These are phyloP conservation scores for Trametes sp. DNA, from an alignment of 1,284 basidiomycete genomes.

Conservation along the genomic window DNA sequence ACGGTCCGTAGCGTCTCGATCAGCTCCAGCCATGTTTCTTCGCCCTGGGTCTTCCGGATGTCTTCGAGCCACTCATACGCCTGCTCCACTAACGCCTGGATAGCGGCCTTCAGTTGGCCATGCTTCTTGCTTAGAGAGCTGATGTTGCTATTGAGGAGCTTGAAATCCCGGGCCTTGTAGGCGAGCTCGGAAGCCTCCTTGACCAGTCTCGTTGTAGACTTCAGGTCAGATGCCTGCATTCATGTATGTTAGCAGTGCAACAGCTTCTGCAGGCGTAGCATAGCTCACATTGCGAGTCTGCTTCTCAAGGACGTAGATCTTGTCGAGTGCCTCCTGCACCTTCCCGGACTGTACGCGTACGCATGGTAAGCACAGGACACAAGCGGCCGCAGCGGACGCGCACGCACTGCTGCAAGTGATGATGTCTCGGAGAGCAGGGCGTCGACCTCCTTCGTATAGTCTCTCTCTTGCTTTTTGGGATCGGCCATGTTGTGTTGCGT, in stretches of 20 bases:
- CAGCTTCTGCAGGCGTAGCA: neutral
- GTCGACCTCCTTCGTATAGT: constrained; percentile 77
- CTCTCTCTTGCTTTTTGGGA: constrained; percentile 81
- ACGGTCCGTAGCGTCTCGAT: constrained; percentile 91
- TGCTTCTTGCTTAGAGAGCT: constrained; percentile 92
- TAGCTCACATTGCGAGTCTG: constrained; percentile 90
- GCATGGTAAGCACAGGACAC: constrained; percentile 28
- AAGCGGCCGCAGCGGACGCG: neutral
- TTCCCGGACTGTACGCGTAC: constrained; percentile 65
- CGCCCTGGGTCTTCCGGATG: constrained; percentile 71
- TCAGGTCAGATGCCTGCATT: constrained; percentile 86
- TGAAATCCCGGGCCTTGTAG: constrained; percentile 76
- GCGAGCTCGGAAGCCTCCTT: constrained; percentile 76
- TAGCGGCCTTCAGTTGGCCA: constrained; percentile 92
- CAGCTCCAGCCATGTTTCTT: constrained; percentile 84
- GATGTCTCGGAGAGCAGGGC: constrained; percentile 64
- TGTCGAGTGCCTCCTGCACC: constrained; percentile 88
- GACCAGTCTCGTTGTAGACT: constrained; percentile 89
- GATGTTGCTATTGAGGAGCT: constrained; percentile 78
- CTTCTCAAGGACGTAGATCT: constrained; percentile 91
- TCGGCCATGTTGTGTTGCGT: constrained; percentile 66
- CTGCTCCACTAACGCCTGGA: constrained; percentile 91
- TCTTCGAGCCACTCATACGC: constrained; percentile 83
- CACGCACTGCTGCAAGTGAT: constrained; percentile 61
- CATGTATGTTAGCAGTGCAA: neutral